Percentiles rank a stretch among this genome's conserved stretches.
These are phyloP conservation scores for Rhipidocladum racemiflorum DNA, from an alignment of 176 grass and related monocot species.

Conservation along the genomic window DNA sequence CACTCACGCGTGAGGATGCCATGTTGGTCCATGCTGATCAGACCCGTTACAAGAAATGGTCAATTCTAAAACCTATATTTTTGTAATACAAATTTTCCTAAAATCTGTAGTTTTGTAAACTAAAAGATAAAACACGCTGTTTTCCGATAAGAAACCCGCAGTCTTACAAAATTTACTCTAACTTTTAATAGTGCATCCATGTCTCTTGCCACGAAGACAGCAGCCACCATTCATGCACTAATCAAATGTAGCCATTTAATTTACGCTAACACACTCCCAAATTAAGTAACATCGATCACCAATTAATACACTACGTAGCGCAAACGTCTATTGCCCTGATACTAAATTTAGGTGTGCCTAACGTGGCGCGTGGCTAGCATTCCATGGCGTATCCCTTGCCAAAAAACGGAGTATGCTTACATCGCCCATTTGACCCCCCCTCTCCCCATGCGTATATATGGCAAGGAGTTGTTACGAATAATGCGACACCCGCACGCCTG, in stretches of 20 bases:
- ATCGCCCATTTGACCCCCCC: constrained; percentile 43
- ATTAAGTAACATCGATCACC: constrained; percentile 18
- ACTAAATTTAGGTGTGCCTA: not conserved
- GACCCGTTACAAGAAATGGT: too few relatives aligned
- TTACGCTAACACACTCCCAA: not conserved
- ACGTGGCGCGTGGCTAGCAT: constrained; percentile 16
- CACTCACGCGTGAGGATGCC: too few relatives aligned
- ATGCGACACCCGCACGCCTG: constrained; percentile 19
- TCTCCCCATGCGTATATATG: not conserved
- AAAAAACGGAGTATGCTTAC: constrained; percentile 27
- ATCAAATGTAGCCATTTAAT: not conserved
- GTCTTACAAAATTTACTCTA: too few relatives aligned
- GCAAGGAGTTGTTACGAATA: constrained; percentile 31
- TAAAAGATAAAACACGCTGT: too few relatives aligned
- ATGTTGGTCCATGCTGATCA: too few relatives aligned
- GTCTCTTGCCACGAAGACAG: constrained; percentile 40
- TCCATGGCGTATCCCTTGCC: constrained; percentile 23
- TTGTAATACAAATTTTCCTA: too few relatives aligned
- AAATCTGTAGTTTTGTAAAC: too few relatives aligned
- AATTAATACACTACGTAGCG: not conserved
- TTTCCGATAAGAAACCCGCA: too few relatives aligned
- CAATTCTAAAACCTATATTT: too few relatives aligned
- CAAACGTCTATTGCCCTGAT: not conserved
- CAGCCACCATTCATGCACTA: constrained; percentile 10
- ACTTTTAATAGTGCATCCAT: not conserved